phyloP scores from a whole-genome alignment of 2,329 filamentous ascomycete genomes.

The Colletotrichum sp. region DNA sequence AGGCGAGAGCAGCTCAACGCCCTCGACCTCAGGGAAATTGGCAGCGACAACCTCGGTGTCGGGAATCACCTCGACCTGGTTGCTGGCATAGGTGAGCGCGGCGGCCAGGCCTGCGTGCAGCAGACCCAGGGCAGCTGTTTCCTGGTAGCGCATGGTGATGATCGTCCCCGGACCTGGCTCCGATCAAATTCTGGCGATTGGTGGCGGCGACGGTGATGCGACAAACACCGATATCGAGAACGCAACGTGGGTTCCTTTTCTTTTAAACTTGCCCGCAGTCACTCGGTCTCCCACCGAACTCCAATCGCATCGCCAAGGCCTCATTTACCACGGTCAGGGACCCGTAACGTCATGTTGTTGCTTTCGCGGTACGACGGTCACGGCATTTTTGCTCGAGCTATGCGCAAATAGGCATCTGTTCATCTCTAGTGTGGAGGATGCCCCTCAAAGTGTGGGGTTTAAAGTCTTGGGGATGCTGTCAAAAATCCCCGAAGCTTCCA shows the following conservation, averaged over 20 bases:
- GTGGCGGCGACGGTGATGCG: neutral
- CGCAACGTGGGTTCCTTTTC: neutral
- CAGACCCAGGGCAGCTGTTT: slow-evolving; percentile 8
- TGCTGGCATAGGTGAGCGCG: slow-evolving; percentile 29
- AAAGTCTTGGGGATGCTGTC: neutral
- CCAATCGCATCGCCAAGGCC: neutral
- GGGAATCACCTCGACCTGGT: slow-evolving; percentile 26
- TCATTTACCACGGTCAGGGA: neutral
- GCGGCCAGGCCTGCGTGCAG: slow-evolving; percentile 22
- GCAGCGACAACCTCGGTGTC: slow-evolving; percentile 27
- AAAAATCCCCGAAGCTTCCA: neutral
- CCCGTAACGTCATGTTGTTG: neutral
- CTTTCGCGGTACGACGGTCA: neutral
- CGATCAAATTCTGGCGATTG: neutral
- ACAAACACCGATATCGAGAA: accelerated
- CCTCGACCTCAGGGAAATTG: slow-evolving; percentile 10
- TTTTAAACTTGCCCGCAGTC: neutral
- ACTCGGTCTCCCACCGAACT: neutral
- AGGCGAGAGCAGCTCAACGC: slow-evolving; percentile 28
- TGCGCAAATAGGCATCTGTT: slow-evolving; percentile 15
- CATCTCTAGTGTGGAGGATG: neutral
- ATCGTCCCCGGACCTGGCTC: neutral
- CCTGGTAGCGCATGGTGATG: neutral
- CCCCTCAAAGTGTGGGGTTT: slow-evolving; percentile 10
- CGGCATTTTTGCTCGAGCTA: neutral